A percentile compares a stretch with the other conserved stretches of the same genome.
These are phyloP conservation scores for Phytophthora pluvialis DNA, from an alignment of 352 stramenopile species.

Conservation along the genomic window DNA sequence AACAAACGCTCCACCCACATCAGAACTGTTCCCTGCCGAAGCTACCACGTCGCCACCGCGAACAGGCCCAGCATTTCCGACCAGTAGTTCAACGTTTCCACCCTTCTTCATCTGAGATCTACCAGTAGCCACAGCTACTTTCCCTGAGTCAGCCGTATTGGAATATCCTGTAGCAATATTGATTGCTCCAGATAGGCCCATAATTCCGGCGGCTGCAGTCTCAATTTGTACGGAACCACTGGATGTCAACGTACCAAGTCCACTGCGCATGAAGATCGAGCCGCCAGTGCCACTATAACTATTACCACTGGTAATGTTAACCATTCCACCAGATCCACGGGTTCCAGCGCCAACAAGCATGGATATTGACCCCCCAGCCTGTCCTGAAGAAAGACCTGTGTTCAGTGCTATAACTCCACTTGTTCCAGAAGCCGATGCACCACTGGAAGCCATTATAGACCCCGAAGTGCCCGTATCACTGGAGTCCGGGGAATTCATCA, in stretches of 20 bases:
- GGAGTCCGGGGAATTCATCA: conserved; percentile 21
- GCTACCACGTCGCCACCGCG: conserved; percentile 30
- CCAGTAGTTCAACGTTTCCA: conserved; percentile 28
- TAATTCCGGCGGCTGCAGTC: conserved; percentile 16
- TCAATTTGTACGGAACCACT: conserved; percentile 32
- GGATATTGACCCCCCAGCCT: conserved; percentile 35
- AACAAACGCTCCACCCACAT: conserved; percentile 28
- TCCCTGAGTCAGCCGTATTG: conserved; percentile 23
- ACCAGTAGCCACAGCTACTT: conserved; percentile 29
- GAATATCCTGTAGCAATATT: conserved; percentile 28
- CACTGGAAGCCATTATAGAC: conserved; percentile 19
- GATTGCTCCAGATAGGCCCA: conserved; percentile 29
- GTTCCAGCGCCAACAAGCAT: conserved; percentile 25
- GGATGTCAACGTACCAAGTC: conserved; percentile 26
- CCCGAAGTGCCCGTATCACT: conserved; percentile 27
- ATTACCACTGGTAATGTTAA: conserved; percentile 29
- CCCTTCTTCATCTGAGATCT: conserved; percentile 26
- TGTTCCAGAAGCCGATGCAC: conserved; percentile 18
- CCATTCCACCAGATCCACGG: conserved; percentile 26
- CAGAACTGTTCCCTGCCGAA: conserved; percentile 34
- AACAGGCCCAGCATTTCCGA: conserved; percentile 27
- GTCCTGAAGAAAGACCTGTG: conserved; percentile 23
- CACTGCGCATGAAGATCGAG: conserved; percentile 32
- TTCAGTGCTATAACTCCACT: conserved; percentile 38
- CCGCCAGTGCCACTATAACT: conserved; percentile 32